These are phyloP conservation scores for Ploettnerulaceae sp. DNA, from an alignment of 2,329 filamentous ascomycete species.

Conservation along the genomic window DNA sequence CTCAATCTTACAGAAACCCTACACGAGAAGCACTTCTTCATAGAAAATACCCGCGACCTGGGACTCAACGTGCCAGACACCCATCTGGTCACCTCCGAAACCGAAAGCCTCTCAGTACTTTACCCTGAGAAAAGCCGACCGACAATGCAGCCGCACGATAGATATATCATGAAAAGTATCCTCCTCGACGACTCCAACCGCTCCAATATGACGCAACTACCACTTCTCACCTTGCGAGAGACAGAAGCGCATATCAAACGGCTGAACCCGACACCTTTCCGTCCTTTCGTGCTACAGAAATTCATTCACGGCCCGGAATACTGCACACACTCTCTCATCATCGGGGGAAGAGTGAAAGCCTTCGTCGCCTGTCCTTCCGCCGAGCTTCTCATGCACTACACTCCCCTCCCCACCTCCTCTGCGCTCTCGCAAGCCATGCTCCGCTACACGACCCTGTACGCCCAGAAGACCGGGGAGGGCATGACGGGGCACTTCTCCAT, in stretches of 20 bases:
- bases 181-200: conserved; percentile 56
- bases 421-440: conserved; percentile 56
- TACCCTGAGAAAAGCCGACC: conserved; percentile 19
- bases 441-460: conserved; percentile 57
- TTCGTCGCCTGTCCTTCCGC: conserved; percentile 63
- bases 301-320: conserved; percentile 61
- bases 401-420: conserved; percentile 50
- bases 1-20: conserved; percentile 50
- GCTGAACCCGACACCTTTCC: conserved; percentile 36
- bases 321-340: conserved; percentile 65
- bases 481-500: conserved; percentile 70
- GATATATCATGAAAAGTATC: conserved; percentile 62
- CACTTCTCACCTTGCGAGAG: conserved; percentile 45
- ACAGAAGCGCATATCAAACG: conserved; percentile 51
- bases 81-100: conserved; percentile 47
- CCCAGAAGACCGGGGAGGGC: conserved; percentile 41
- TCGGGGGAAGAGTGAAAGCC: conserved; percentile 58
- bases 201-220: conserved; percentile 60
- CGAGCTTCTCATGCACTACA: conserved; percentile 63
- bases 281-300: conserved; percentile 65
- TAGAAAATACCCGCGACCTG: conserved; percentile 49
- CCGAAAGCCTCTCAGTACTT: conserved; percentile 51
- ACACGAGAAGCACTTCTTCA: conserved; percentile 63
- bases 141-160: conserved; percentile 32
- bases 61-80: conserved; percentile 51